These are phyloP conservation scores for Hypholoma fasciculare DNA, from an alignment of 768 basidiomycete genomes.

Conservation along the genomic window DNA sequence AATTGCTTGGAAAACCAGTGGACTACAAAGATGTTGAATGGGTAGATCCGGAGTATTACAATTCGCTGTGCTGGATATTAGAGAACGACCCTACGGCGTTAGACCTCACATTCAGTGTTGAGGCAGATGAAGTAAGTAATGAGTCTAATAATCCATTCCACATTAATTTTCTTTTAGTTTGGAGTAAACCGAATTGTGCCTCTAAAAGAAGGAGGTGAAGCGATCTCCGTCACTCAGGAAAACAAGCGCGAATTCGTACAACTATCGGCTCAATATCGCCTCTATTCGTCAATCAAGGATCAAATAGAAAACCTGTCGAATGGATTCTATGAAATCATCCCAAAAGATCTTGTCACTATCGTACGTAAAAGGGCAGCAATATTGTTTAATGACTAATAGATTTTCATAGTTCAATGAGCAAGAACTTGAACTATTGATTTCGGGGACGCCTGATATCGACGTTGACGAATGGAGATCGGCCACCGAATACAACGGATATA, in stretches of 20 bases:
- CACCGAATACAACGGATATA: constrained; percentile 89
- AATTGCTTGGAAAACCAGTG: constrained; percentile 90
- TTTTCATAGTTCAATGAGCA: constrained; percentile 82
- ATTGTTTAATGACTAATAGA: constrained; percentile 2
- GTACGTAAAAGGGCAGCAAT: constrained; percentile 43
- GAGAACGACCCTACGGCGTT: constrained; percentile 90
- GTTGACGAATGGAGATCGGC: constrained; percentile 97
- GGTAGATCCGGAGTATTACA: constrained; percentile 98
- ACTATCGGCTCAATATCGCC: constrained; percentile 89
- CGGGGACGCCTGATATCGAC: constrained; percentile 97
- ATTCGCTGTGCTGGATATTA: constrained; percentile 95
- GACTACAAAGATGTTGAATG: constrained; percentile 97
- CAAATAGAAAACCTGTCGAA: constrained; percentile 89
- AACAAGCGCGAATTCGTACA: constrained; percentile 97
- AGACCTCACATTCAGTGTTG: constrained; percentile 93
- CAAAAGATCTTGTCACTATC: constrained; percentile 92
- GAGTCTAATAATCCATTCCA: neutral
- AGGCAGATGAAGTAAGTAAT: constrained; percentile 83
- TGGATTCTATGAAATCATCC: constrained; percentile 98
- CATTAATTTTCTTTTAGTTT: constrained; percentile 52
- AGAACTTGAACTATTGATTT: constrained; percentile 91
- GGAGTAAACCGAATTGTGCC: constrained; percentile 88
- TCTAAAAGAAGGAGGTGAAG: constrained; percentile 83
- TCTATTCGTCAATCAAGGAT: constrained; percentile 92
- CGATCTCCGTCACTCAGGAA: constrained; percentile 89